Evolutionary conservation across 495 filamentous ascomycete genomes (phyloP), one percentile per base, ranked within the genome.

Genomic region (Pyrenula massariospora): DNA sequence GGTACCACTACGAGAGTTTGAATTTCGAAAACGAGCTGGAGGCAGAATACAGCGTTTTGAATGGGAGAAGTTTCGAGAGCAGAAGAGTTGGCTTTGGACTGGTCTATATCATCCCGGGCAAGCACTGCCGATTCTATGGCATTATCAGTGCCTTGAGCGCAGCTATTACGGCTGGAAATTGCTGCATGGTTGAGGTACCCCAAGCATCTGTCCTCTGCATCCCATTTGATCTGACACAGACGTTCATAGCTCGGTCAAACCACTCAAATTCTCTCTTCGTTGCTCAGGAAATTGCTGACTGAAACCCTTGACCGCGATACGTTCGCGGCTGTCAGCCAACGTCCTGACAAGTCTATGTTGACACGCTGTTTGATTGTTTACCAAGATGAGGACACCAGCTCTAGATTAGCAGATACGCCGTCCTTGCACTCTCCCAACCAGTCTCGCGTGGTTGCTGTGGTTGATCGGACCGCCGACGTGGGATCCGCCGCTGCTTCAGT

Each of bases 401-500:
- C 54, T 50, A 3, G 42, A 42, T 19, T 36, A 52, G 24, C 36
- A 11, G 24, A 22, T 25, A 0, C 63, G 1, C 59, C 57, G 5
- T 59, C 66, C 0, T 58, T 75, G 2, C 60, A 68, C 2, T 73
- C 73, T 1, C 64, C 67, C 0, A 56, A 66, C 3, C 54, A 52
- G 2, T 56, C 66, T 0, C 61, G 68, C 25, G 70, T 66, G 0
- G 62, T 81, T 3, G 79, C 77, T 0, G 57, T 82, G 12, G 78
- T 82, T 5, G 79, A 80, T 60, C 73, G 78, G 22, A 75, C 76
- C 1, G 77, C 74, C 11, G 66, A 80, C 53, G 52, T 81, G 3
- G 52, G 66, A 15, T 62, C 60, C 12, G 78, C 80, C 1, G 78
- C 77, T 5, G 53, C 68, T 54, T 64, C 67, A 2, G 62, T 83